Evolutionary conservation across 306 rosid species (phyloP), one percentile per base, ranked within the genome.

Genomic region (Datisca glomerata): DNA sequence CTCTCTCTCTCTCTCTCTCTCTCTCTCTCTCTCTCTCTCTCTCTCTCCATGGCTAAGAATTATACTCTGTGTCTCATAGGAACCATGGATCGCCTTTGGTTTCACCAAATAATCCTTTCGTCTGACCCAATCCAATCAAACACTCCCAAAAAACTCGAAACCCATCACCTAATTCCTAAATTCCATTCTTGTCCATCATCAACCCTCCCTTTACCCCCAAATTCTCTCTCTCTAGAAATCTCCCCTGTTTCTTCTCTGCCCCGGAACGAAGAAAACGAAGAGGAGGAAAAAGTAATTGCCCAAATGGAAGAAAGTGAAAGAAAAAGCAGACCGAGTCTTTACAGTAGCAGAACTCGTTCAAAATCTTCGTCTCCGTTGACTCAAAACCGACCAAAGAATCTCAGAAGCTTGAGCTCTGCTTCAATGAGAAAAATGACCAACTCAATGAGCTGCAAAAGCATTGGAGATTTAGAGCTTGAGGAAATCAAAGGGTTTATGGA

Each of bases 401-500:
- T 12, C 9, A 66, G 41, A 18, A 56, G 54, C 9, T 38, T n/a
- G n/a, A n/a, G n/a, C n/a, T n/a, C n/a, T n/a, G n/a, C 17, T 18
- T 37, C 63, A 8, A 13, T 3, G 3, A 39, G 49, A 33, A 70
- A 43, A 53, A 63, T 86, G 9, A 29, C 51, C 11, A 86, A 86
- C 46, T 66, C 81, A 18, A 71, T 68, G 72, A 86, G 86, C 60
- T 72, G 80, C 67, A 67, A 41, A 55, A 65, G 76, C 43, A 41
- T 70, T 15, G 76, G 81, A 35, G 86, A 86, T 33, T 81, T 86
- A 10, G 96, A 86, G 47, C 68, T 86, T 1, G 83, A 81, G 61
- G 96, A 86, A 73, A 74, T 81, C 6, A 73, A 81, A 59, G 96
- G 96, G 43, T 81, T 86, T 41, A 72, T 73, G 73, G 92, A 86